A percentile compares a stretch with the other conserved stretches of the same genome.
These are phyloP conservation scores for Eremothecium coryli DNA, from an alignment of 1,139 yeast genomes.

Conservation along the genomic window DNA sequence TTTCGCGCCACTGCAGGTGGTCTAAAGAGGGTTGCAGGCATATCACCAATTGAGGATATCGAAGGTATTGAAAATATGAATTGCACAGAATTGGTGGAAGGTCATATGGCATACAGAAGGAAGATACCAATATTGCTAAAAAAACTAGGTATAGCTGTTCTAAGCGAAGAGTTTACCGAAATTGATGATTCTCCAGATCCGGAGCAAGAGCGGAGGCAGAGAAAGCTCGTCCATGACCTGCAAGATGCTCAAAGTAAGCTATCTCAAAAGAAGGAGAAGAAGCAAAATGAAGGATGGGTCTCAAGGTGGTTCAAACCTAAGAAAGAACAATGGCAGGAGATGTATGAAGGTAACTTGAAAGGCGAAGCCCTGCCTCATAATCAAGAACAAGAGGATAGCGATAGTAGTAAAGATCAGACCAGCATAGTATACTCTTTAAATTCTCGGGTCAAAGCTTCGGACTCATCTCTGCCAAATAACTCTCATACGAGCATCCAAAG, in stretches of 20 bases:
- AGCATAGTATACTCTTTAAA: no score
- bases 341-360: slow-evolving; percentile 60
- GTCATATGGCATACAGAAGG: slow-evolving; percentile 94
- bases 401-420: no score
- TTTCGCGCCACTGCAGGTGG: slow-evolving; percentile 97
- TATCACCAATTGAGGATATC: slow-evolving; percentile 60
- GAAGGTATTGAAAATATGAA: slow-evolving; percentile 75
- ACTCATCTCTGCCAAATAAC: no score
- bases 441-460: no score
- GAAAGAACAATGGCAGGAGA: slow-evolving; percentile 45
- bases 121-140: slow-evolving; percentile 77
- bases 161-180: slow-evolving; percentile 87
- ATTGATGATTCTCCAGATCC: slow-evolving; percentile 89
- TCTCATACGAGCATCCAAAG: no score
- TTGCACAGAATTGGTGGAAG: slow-evolving; percentile 78
- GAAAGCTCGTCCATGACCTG: slow-evolving; percentile 72
- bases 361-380: no score
- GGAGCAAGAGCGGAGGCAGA: slow-evolving; percentile 69
- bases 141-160: slow-evolving; percentile 65
- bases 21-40: slow-evolving; percentile 78
- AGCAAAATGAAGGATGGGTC: slow-evolving; percentile 39
- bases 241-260: slow-evolving; percentile 70
- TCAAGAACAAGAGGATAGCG: no score
- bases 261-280: slow-evolving; percentile 34
- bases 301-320: slow-evolving; percentile 65